Conservation (phyloP, 441 rosid species). For the Gossypium gossypioides region DNA sequence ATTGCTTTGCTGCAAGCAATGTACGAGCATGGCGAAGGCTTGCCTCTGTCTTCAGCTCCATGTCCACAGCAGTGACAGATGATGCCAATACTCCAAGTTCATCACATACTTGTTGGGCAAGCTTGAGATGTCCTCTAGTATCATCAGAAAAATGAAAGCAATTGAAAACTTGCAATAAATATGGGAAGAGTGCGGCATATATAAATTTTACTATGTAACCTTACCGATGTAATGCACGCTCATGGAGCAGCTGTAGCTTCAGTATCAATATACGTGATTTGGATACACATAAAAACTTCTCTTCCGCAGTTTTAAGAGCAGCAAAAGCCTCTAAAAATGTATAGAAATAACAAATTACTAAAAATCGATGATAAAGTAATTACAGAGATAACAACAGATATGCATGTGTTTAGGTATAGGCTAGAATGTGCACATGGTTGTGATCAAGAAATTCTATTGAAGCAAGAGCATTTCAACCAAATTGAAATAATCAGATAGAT, state of each 20-base stretch:
- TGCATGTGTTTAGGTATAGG: background rate
- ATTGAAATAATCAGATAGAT: background rate
- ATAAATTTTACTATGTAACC: slow-evolving; percentile 13
- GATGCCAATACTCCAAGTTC: slow-evolving; percentile 85
- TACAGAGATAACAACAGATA: background rate
- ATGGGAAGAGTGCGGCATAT: slow-evolving; percentile 2
- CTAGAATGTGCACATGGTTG: background rate
- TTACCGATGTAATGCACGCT: slow-evolving; percentile 80
- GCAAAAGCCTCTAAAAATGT: slow-evolving; percentile 64
- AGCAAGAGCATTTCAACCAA: slow-evolving; percentile 4
- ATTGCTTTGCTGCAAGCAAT: slow-evolving; percentile 90
- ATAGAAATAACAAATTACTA: slow-evolving; percentile 15
- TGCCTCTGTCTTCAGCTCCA: slow-evolving; percentile 83
- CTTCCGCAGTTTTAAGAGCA: slow-evolving; percentile 75
- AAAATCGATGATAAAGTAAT: background rate
- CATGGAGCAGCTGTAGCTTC: slow-evolving; percentile 88
- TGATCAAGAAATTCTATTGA: background rate
- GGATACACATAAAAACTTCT: slow-evolving; percentile 61
- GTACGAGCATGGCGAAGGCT: slow-evolving; percentile 85
- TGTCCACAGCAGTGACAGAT: slow-evolving; percentile 69
- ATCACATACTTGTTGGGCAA: slow-evolving; percentile 74
- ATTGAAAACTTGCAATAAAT: slow-evolving; percentile 8
- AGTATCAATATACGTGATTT: slow-evolving; percentile 65
- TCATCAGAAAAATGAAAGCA: slow-evolving; percentile 14
- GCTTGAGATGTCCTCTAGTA: slow-evolving; percentile 70